These are phyloP conservation scores for Microsporum canis DNA, from an alignment of 2,329 filamentous ascomycete species.

Conservation along the genomic window DNA sequence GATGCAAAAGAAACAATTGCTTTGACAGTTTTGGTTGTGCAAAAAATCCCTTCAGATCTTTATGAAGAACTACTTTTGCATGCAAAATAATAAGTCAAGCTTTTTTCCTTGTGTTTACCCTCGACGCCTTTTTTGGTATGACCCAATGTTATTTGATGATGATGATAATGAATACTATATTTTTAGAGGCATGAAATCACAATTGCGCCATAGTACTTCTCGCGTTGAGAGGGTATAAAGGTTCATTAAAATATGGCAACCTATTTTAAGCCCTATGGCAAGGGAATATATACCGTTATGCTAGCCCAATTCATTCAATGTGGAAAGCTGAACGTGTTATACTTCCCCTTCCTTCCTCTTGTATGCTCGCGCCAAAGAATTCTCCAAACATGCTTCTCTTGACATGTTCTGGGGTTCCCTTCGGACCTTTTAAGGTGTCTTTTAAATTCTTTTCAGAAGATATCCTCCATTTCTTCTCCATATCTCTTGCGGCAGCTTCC, in stretches of 20 bases:
- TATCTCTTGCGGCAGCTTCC: neutral
- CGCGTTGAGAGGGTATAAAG: neutral
- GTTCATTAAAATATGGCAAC: neutral
- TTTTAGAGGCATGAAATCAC: neutral
- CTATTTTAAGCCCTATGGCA: neutral
- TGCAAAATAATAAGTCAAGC: slow-evolving; percentile 43
- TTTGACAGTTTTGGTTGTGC: slow-evolving; percentile 73
- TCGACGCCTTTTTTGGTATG: neutral
- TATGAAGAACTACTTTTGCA: slow-evolving; percentile 85
- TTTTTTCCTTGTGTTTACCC: neutral
- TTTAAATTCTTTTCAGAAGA: neutral
- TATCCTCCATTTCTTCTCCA: neutral
- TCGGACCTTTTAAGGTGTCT: no score
- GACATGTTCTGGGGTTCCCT: no score
- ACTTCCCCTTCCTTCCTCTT: neutral
- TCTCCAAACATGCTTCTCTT: neutral
- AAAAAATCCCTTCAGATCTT: slow-evolving; percentile 79
- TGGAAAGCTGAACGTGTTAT: neutral
- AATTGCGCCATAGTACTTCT: neutral
- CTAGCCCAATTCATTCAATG: neutral
- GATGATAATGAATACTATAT: neutral
- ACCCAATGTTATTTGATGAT: neutral
- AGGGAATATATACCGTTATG: neutral
- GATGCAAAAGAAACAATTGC: slow-evolving; percentile 75
- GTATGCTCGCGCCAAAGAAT: neutral